Base-by-base conservation (phyloP, 2,329 filamentous ascomycete species). In the Sordariomycetes sp. region DNA sequence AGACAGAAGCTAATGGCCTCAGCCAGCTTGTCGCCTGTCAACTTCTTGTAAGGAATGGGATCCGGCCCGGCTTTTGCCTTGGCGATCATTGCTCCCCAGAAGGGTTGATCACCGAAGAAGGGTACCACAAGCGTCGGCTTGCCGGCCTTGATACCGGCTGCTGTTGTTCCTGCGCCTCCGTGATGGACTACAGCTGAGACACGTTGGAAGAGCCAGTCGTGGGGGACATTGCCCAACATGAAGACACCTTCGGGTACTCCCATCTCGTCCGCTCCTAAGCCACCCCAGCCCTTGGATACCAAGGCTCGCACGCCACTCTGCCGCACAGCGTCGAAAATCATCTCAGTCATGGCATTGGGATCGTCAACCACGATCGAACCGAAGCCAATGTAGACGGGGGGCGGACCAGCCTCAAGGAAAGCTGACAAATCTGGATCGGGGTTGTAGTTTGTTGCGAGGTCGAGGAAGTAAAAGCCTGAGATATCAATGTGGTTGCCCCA, bases 231-330 rank as follows among this genome's bases (percentile, higher is more conserved):
- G 9, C 83, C 86, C 24, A 94, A 66, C 75, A 93, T 86, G 50
- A 84, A 86, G 2, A 93, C 76, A 4, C 77, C 75, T 3, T 86
- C 75, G 0, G 85, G 85, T n/a, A 86, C 58, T 2, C 71, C 72
- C 4, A 82, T 52, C 21, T 76, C 65, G 46, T 86, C 82, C 0
- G 75, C 81, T 20, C 86, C 86, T 7, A 94, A 66, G 1, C 86
- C 86, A 32, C 86, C 86, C 87, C 86, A 94, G 12, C 86, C 87
- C 49, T 90, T 87, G 0, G 85, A 90, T 1, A 94, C 80, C 1
- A 94, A 61, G 3, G 86, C 86, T 37, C 86, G 70, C n/a, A 84
- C 70, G 2, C 82, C 82, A 1, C 79, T 68, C 8, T 69, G 64
- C 33, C 66, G 61, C 3, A 87, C 66, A 2, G 84, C 82, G 11